Base-by-base conservation (phyloP, 768 basidiomycete genomes). In the Suillus occidentalis region DNA sequence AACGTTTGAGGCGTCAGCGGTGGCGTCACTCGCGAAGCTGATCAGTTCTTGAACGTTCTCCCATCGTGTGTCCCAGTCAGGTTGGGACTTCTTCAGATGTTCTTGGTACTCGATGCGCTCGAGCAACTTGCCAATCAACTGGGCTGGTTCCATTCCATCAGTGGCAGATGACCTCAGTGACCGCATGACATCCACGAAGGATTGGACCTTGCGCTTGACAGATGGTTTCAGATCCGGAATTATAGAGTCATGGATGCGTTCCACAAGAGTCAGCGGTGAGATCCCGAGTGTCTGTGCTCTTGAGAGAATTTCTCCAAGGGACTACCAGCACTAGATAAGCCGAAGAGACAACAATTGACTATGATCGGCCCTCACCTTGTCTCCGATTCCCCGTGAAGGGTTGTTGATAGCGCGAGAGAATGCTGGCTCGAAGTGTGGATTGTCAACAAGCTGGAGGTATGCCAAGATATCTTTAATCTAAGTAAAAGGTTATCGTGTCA, bases 11-110 rank as follows among this genome's bases (percentile, higher is more conserved):
- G 69, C 66, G 25, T 76, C 77, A 13, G 72, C 68, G 60, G 83
- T 81, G 36, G 84, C 77, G 64, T 91, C 87, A 63, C 80, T 86
- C 9, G 90, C 89, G 68, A 91, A 92, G n/a, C 82, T 88, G 63
- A 92, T 87, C 68, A 97, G 79, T 76, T 95, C 94, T 69, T 90
- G 83, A 1, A 95, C 87, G 73, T 97, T 97, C 76, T 94, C 91
- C 91, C 90, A 90, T 45, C 92, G 80, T 45, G 83, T 84, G 47
- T 90, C 88, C 80, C 83, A 89, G 65, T 95, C 93, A n/a, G 82
- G 81, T 59, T 91, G 86, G 0, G 87, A 87, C 69, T 85, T 87
- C 72, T 83, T 85, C 47, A 95, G 78, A 71, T 94, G 83, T 13
- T 83, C 84, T 69, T 88, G 81, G 72, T 94, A 95, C 8, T 83